A percentile compares a stretch with the other conserved stretches of the same genome.
Conservation (phyloP, 2,329 filamentous ascomycete species). For the Trichophyton equinum region DNA sequence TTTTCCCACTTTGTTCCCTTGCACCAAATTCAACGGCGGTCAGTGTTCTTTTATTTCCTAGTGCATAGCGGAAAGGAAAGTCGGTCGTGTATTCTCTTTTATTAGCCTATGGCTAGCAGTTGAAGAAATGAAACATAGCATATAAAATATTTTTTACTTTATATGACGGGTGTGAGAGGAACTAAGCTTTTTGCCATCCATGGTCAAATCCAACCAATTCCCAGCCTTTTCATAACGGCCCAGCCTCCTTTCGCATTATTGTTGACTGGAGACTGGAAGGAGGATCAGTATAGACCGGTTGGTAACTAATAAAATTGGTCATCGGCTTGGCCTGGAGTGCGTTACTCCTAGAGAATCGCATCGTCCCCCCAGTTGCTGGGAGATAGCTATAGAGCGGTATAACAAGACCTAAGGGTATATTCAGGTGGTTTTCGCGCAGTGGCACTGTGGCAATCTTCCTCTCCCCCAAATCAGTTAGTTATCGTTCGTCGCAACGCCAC, state of each 20-base stretch:
- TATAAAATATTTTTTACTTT: background rate
- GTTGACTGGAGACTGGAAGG: background rate
- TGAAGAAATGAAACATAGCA: background rate
- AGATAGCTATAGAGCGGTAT: too few species aligned
- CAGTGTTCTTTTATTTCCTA: background rate
- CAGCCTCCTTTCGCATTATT: too few species aligned
- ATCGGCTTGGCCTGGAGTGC: too few species aligned
- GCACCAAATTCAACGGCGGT: background rate
- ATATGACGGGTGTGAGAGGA: background rate
- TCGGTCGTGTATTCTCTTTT: background rate
- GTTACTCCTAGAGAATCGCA: too few species aligned
- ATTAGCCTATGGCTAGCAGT: background rate
- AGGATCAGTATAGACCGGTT: background rate
- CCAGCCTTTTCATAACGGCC: too few species aligned
- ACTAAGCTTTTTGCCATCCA: background rate
- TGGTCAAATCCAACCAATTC: background rate
- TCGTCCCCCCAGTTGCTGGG: too few species aligned
- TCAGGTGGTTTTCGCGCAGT: too few species aligned
- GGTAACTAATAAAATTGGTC: too few species aligned
- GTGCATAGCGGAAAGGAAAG: background rate
- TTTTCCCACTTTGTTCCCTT: background rate
- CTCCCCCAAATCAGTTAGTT: too few species aligned
- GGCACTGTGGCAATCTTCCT: too few species aligned
- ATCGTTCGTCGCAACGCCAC: background rate
- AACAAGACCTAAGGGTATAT: too few species aligned